These are phyloP conservation scores for Rhodosporidiobolus odoratus DNA, from an alignment of 768 basidiomycete species.

Conservation along the genomic window DNA sequence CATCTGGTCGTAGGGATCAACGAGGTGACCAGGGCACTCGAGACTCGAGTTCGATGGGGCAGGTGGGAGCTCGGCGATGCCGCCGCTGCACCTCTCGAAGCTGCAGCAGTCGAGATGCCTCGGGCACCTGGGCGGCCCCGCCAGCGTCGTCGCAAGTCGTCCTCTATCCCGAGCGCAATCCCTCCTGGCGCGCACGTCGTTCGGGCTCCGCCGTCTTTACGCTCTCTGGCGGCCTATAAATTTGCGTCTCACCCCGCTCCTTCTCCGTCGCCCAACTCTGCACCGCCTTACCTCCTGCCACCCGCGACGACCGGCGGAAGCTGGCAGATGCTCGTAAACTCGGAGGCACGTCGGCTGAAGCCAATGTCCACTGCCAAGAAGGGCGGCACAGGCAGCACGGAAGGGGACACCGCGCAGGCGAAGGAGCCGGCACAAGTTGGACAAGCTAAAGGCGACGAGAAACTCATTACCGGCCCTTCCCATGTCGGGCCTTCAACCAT, in stretches of 20 bases:
- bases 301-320: too few relatives aligned
- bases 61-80: slow-evolving; percentile 35
- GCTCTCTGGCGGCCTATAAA: slow-evolving; percentile 9
- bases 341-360: slow-evolving; percentile 10
- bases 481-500: too few relatives aligned
- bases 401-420: background rate
- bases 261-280: background rate
- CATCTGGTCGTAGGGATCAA: slow-evolving; percentile 69
- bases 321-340: slow-evolving; percentile 1
- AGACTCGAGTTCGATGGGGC: slow-evolving; percentile 52
- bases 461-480: background rate
- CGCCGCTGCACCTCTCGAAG: background rate
- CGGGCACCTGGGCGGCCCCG: background rate
- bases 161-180: background rate
- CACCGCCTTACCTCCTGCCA: slow-evolving; percentile 17
- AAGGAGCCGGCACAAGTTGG: slow-evolving; percentile 21
- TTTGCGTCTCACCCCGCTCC: slow-evolving; percentile 11
- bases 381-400: background rate
- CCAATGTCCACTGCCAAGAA: background rate
- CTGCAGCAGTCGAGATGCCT: background rate
- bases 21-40: slow-evolving; percentile 67
- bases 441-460: background rate
- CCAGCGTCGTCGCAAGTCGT: slow-evolving; percentile 5
- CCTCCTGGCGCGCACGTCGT: background rate
- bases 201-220: slow-evolving; percentile 31